Conservation (phyloP, 2,329 filamentous ascomycete genomes). For the Aspergillus sp. region DNA sequence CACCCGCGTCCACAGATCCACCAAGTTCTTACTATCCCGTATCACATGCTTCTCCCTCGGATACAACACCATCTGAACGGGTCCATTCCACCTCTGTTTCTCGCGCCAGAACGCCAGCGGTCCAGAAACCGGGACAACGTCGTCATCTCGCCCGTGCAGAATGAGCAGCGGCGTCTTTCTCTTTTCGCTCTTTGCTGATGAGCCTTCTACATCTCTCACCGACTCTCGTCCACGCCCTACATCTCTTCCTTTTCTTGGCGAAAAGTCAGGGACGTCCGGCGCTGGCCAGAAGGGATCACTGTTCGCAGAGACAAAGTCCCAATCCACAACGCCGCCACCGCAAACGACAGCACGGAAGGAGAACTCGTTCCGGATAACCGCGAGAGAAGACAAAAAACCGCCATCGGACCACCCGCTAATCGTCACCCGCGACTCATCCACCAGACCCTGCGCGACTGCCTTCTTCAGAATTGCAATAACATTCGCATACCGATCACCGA, state of each 20-base stretch:
- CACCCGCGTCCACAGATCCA: conserved; percentile 10
- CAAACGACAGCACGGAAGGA: conserved; percentile 9
- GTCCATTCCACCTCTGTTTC: conserved; percentile 8
- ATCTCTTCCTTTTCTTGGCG: neutral
- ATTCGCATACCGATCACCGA: neutral
- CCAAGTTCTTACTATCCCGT: conserved; percentile 3
- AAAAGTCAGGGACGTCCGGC: neutral
- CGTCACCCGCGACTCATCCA: conserved; percentile 9
- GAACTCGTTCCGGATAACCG: conserved; percentile 11
- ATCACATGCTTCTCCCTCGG: conserved; percentile 7
- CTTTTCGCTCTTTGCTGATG: neutral
- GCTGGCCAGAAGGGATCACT: neutral
- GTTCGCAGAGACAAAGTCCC: conserved; percentile 1
- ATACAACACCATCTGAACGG: conserved; percentile 13
- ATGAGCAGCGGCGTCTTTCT: conserved; percentile 4
- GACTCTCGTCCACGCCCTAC: neutral
- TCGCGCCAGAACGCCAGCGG: conserved; percentile 14
- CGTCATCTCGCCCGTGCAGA: conserved; percentile 6
- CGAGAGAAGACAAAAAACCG: conserved; percentile 5
- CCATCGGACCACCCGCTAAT: conserved; percentile 11
- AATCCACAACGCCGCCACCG: conserved; percentile 7
- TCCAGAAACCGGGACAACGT: conserved; percentile 3
- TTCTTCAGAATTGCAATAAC: conserved; percentile 1
- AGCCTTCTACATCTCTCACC: neutral
- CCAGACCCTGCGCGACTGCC: conserved; percentile 3